Base-by-base conservation (phyloP, 768 basidiomycete species). In the Pisolithus albus region DNA sequence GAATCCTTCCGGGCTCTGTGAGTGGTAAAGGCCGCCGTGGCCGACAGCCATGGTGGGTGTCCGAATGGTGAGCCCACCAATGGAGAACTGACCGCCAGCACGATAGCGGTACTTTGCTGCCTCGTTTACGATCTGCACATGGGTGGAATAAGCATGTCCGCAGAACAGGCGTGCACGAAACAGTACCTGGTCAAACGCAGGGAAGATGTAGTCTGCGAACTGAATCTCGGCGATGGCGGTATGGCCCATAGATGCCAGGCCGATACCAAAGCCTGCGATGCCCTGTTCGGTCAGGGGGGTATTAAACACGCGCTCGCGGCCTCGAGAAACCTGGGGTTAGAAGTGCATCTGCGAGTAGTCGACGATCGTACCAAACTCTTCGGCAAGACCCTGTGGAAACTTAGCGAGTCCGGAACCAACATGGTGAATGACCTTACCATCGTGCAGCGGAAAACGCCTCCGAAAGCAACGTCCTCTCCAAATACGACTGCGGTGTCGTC, bases 221-320 rank as follows among this genome's bases (percentile, higher is more conserved):
- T 91, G 88, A 52, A 96, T 90, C 68, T 97, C 93, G 36, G 91
- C 93, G 50, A 97, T 93, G 4, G 92, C 90, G 3, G 89, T 92
- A 53, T 92, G 92, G 1, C 93, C 93, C 86, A 96, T 95, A 9
- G 85, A 72, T 0, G 94, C 92, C 52, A 94, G 67, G 13, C 94
- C 93, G 45, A 96, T 89, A 2, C 88, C 94, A 61, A 96, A 96
- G 15, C 93, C 93, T 30, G 88, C 92, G 52, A 97, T 95, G 8
- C 93, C 93, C 68, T 92, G 91, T 61, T 92, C 91, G 1, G 88
- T 90, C 49, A 96, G 67, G 3, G 93, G 93, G 0, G 93, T 97
- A 66, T 97, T 96, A 69, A 97, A 96, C 43, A 97, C 91, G 40
- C 93, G 83, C 65, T 95, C 92, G 45, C 83, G 80, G 21, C 92